Evolutionary conservation across 2,329 filamentous ascomycete genomes (phyloP).

Genomic region (Sporothrix variecibatus): DNA sequence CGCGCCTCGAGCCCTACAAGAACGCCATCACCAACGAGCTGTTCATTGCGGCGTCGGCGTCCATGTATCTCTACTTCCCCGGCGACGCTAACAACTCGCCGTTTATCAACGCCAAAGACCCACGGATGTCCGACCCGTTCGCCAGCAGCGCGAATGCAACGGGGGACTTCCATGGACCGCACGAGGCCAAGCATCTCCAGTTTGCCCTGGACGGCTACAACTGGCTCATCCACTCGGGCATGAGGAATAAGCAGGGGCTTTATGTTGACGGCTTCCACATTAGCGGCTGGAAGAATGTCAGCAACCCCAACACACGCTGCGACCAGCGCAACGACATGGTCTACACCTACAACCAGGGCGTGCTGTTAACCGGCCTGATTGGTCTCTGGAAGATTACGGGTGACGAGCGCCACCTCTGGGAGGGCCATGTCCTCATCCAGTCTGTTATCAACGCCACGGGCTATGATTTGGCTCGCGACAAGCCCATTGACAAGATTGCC

Average conservation of each 20-base stretch:
- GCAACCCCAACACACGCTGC: constrained; percentile 69
- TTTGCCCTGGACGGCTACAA: constrained; percentile 76
- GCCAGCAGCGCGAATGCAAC: constrained; percentile 11
- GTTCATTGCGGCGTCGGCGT: constrained; percentile 79
- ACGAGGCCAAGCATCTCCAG: constrained; percentile 66
- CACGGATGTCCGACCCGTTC: constrained; percentile 12
- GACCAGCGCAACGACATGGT: constrained; percentile 84
- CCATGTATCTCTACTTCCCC: constrained; percentile 88
- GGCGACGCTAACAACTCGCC: constrained; percentile 75
- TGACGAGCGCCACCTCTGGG: constrained; percentile 67
- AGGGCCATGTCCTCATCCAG: constrained; percentile 76
- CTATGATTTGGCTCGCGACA: constrained; percentile 57
- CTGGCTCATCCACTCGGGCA: constrained; percentile 78
- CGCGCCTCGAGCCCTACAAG: constrained; percentile 69
- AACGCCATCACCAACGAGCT: constrained; percentile 96
- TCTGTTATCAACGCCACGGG: constrained; percentile 78
- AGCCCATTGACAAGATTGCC: constrained; percentile 45
- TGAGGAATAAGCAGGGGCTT: constrained; percentile 74
- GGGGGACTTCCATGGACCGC: constrained; percentile 27
- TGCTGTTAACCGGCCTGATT: constrained; percentile 78
- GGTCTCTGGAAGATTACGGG: constrained; percentile 80
- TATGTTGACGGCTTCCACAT: constrained; percentile 92
- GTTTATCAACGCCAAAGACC: constrained; percentile 47
- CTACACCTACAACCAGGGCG: constrained; percentile 95
- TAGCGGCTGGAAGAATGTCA: constrained; percentile 59